These are phyloP conservation scores for Alternaria consortialis DNA, from an alignment of 2,329 filamentous ascomycete genomes.

Conservation along the genomic window DNA sequence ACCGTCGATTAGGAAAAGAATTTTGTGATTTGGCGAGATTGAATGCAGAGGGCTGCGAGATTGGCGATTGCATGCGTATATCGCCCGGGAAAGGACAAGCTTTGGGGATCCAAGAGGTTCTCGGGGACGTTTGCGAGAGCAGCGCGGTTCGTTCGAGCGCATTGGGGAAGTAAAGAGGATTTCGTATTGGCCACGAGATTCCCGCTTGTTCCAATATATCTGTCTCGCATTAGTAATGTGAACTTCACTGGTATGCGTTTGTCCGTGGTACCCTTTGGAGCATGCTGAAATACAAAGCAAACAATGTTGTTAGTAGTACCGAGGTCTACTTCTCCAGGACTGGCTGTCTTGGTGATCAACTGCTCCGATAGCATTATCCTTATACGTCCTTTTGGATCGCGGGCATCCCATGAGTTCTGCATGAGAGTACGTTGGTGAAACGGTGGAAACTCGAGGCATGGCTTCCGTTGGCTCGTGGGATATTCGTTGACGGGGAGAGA, in stretches of 20 bases:
- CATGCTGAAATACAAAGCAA: conserved; percentile 85
- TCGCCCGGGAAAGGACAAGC: conserved; percentile 7
- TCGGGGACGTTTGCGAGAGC: conserved; percentile 7
- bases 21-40: conserved; percentile 22
- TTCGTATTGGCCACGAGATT: conserved; percentile 78
- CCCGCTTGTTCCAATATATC: conserved; percentile 76
- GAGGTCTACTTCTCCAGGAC: conserved; percentile 52
- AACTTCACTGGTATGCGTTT: not conserved
- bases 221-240: conserved; percentile 47
- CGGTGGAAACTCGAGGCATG: conserved; percentile 71
- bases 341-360: conserved; percentile 60
- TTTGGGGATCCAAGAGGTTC: conserved; percentile 5
- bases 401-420: conserved; percentile 75
- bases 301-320: conserved; percentile 76
- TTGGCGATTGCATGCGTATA: conserved; percentile 19
- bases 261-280: conserved; percentile 70
- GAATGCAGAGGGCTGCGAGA: conserved; percentile 16
- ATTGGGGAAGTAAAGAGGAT: conserved; percentile 40
- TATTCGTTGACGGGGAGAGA: conserved; percentile 44
- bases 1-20: conserved; percentile 26
- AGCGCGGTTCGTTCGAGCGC: conserved; percentile 8
- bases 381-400: conserved; percentile 76
- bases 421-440: conserved; percentile 75
- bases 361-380: conserved; percentile 77
- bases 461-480: conserved; percentile 62